Evolutionary conservation across 2,329 filamentous ascomycete species (phyloP).

Genomic region (Plectosphaerella plurivora): DNA sequence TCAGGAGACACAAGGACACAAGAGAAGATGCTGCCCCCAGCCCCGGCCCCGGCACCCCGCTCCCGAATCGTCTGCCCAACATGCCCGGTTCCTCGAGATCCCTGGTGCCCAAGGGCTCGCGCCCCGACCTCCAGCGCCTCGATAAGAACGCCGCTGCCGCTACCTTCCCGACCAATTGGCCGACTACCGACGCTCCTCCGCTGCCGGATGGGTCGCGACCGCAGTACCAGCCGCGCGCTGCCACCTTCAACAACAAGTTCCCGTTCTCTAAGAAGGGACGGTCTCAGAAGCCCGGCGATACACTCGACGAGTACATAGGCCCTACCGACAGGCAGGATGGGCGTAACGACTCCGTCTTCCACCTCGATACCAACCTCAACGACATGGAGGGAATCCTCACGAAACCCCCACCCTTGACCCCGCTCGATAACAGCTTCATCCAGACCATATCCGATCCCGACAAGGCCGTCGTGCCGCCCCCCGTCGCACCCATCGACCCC

Average conservation of each 20-base stretch:
- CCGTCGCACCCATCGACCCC: slow-evolving; percentile 10
- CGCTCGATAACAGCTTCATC: slow-evolving; percentile 56
- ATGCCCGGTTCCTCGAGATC: slow-evolving; percentile 50
- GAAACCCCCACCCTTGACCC: slow-evolving; percentile 64
- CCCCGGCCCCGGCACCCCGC: slow-evolving; percentile 6
- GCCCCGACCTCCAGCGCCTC: slow-evolving; percentile 36
- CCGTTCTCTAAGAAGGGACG: slow-evolving; percentile 56
- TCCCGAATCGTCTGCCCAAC: slow-evolving; percentile 19
- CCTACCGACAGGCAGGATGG: slow-evolving; percentile 49
- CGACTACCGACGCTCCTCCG: slow-evolving; percentile 19
- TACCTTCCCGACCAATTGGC: slow-evolving; percentile 24
- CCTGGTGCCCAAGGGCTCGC: slow-evolving; percentile 45
- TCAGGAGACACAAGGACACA: slow-evolving; percentile 44
- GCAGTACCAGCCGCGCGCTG: slow-evolving; percentile 21
- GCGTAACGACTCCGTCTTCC: slow-evolving; percentile 59
- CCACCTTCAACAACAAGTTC: slow-evolving; percentile 59
- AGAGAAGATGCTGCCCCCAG: slow-evolving; percentile 42
- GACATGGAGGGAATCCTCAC: slow-evolving; percentile 91
- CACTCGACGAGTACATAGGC: slow-evolving; percentile 53
- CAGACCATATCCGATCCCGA: slow-evolving; percentile 37
- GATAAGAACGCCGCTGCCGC: slow-evolving; percentile 28
- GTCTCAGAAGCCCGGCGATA: slow-evolving; percentile 41
- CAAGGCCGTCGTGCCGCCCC: slow-evolving; percentile 15
- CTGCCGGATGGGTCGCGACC: slow-evolving; percentile 11
- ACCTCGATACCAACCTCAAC: slow-evolving; percentile 80